Evolutionary conservation across 371 early-diverging fungal species (phyloP), one percentile per base, ranked within the genome.

Genomic region (Mucor velutinosus): DNA sequence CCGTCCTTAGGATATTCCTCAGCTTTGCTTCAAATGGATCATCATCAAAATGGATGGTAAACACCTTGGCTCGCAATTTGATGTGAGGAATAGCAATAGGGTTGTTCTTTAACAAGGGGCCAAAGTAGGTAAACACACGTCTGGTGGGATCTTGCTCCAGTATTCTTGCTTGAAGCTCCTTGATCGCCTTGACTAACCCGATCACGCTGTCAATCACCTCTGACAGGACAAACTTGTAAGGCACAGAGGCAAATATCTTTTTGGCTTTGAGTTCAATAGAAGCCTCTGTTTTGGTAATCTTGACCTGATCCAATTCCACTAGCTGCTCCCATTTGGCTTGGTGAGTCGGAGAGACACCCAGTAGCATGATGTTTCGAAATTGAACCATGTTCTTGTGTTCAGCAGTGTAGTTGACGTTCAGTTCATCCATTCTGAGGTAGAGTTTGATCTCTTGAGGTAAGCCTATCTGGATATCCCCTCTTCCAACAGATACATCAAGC

Each of bases 1-100:
- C 84, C 11, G 67, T 62, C 11, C 62, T 45, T 19, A 78, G 82
- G 19, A 78, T 85, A 2, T 67, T 65, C 3, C 76, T 59, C 21
- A 88, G 60, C 15, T 51, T 64, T 0, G 65, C 66, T 58, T 88
- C 88, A 65, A 88, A 84, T 7, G 79, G 80, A 60, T 80, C 78
- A 60, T 88, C 88, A 8, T 75, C 74, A 29, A 77, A 57, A n/a
- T 67, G 63, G 12, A 84, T 62, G 4, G 58, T 61, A 17, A 74
- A 70, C 17, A 65, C 17, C 8, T 57, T 17, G 1, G 69, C 23
- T n/a, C 37, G 47, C 3, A 74, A 11, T 2, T 35, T 23, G 11
- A 76, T 41, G 27, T 17, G 33, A 1, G 62, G 64, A 3, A 72
- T 37, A 11, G 14, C 12, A 8, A 70, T 10, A 7, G 73, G 69